Percentiles rank a stretch among this genome's conserved stretches.
Conservation (phyloP, 1,284 basidiomycete species). For the Ganoderma resinaceum region DNA sequence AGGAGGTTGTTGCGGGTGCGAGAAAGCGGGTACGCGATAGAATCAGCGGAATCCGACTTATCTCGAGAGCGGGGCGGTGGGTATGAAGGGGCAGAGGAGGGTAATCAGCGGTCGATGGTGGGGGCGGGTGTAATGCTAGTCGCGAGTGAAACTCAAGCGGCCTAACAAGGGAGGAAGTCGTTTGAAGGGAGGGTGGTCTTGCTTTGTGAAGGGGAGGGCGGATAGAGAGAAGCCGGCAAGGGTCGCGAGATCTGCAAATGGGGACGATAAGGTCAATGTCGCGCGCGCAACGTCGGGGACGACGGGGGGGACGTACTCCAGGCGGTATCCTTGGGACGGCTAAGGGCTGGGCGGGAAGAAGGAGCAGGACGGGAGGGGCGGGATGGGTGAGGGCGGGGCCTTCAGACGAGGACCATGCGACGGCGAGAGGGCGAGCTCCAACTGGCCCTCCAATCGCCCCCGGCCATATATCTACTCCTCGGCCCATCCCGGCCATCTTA, state of each 20-base stretch:
- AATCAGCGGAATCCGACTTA: constrained; percentile 58
- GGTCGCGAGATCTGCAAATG: constrained; percentile 86
- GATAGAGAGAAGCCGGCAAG: constrained; percentile 81
- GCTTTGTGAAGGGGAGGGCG: constrained; percentile 44
- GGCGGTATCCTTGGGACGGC: constrained; percentile 83
- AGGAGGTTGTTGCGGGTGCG: constrained; percentile 32
- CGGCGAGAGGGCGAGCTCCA: constrained; percentile 29
- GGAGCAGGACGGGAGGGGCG: constrained; percentile 41
- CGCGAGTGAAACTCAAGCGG: constrained; percentile 61
- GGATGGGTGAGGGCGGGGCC: constrained; percentile 29
- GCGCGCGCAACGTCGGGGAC: constrained; percentile 19
- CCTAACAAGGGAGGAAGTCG: constrained; percentile 39
- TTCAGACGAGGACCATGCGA: constrained; percentile 40
- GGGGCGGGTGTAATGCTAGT: constrained; percentile 24
- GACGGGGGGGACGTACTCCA: constrained; percentile 58
- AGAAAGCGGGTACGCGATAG: constrained; percentile 53
- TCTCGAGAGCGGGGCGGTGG: constrained; percentile 35
- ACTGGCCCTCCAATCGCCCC: background rate
- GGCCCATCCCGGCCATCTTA: constrained; percentile 17
- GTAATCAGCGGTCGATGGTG: constrained; percentile 30
- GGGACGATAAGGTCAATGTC: constrained; percentile 19
- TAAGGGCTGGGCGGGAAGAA: constrained; percentile 53
- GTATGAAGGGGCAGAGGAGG: constrained; percentile 25
- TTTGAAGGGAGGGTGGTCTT: constrained; percentile 37
- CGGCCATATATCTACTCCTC: constrained; percentile 23